phyloP scores from a whole-genome alignment of 305 asterid species.

The Andrographis paniculata region DNA sequence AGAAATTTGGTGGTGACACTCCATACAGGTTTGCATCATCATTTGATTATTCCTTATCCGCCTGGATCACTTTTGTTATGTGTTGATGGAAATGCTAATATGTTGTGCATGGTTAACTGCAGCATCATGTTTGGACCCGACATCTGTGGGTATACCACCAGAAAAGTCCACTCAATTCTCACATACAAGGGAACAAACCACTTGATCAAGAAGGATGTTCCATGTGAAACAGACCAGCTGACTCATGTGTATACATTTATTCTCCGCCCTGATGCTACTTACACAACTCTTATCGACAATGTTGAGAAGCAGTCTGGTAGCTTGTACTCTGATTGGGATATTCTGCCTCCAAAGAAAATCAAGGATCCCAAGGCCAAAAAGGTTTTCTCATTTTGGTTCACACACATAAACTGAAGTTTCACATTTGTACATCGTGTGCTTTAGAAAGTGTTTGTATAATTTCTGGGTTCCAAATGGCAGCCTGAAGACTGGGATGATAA shows the following conservation, averaged over 20 bases:
- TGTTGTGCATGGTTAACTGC: conserved; percentile 23
- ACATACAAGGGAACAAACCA: conserved; percentile 68
- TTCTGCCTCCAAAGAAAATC: conserved; percentile 78
- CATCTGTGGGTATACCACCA: conserved; percentile 88
- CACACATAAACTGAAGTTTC: background rate
- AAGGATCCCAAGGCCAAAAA: conserved; percentile 96
- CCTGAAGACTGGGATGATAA: conserved; percentile 99
- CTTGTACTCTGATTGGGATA: conserved; percentile 88
- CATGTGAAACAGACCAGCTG: conserved; percentile 93
- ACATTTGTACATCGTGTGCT: background rate
- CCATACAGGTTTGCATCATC: conserved; percentile 71
- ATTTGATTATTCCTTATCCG: background rate
- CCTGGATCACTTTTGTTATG: background rate
- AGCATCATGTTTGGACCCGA: conserved; percentile 99
- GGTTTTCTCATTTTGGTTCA: conserved; percentile 24
- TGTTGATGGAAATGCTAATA: background rate
- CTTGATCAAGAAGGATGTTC: conserved; percentile 92
- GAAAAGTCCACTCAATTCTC: conserved; percentile 93
- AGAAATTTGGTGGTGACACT: conserved; percentile 89
- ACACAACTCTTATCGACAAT: conserved; percentile 84
- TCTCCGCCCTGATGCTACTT: conserved; percentile 92
- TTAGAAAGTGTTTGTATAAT: background rate
- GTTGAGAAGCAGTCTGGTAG: conserved; percentile 91
- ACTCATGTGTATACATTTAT: conserved; percentile 82
- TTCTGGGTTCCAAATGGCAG: conserved; percentile 36